These are phyloP conservation scores for Colletotrichum australisinense DNA, from an alignment of 2,329 filamentous ascomycete species.

Conservation along the genomic window DNA sequence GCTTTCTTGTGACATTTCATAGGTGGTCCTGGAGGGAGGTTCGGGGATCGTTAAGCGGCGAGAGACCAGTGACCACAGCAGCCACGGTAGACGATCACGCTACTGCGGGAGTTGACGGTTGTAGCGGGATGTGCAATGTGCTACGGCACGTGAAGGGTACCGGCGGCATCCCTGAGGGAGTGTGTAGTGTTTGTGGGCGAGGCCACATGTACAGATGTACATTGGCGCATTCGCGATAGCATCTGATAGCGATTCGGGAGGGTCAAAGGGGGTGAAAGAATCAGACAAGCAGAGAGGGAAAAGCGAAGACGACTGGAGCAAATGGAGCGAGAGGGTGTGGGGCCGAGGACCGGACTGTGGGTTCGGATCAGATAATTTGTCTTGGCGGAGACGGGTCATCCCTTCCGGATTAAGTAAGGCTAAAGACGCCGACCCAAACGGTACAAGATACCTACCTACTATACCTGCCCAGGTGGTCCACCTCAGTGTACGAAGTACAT, in stretches of 20 bases:
- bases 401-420: constrained; percentile 16
- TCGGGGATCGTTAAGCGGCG: constrained; percentile 11
- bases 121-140: not conserved
- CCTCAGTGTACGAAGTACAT: too few relatives aligned
- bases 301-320: not conserved
- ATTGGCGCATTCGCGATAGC: not conserved
- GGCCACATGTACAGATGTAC: not conserved
- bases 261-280: not conserved
- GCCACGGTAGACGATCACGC: not conserved
- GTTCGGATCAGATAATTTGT: constrained; percentile 38
- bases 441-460: not conserved
- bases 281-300: not conserved
- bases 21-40: not conserved
- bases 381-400: constrained; percentile 28
- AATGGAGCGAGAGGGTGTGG: constrained; percentile 2
- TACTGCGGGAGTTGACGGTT: not conserved
- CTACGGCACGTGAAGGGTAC: constrained; percentile 2
- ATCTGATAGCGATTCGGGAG: not conserved
- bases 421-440: not conserved
- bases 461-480: too few relatives aligned
- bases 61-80: not conserved
- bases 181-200: not conserved
- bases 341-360: constrained; percentile 25
- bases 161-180: not conserved
- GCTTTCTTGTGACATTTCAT: not conserved